Percentiles rank a stretch among this genome's conserved stretches.
Conservation (phyloP, 2,329 filamentous ascomycete species). For the Ophiostoma piceae region DNA sequence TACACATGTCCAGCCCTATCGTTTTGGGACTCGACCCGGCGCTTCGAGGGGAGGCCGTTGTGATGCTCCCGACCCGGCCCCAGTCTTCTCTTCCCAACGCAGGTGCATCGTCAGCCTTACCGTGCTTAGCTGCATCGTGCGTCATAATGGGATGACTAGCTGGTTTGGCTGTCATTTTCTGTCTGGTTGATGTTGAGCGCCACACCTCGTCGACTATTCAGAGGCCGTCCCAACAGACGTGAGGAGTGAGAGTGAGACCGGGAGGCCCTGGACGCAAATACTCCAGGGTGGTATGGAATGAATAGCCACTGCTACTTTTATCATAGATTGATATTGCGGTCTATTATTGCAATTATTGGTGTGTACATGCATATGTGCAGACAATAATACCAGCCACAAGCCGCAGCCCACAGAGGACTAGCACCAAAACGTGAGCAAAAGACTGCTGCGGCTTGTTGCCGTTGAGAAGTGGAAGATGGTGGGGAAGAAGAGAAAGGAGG, state of each 20-base stretch:
- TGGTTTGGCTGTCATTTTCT: background rate
- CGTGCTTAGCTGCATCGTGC: constrained; percentile 7
- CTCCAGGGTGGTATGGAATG: background rate
- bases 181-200: background rate
- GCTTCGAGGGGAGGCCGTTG: constrained; percentile 21
- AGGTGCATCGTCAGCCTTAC: background rate
- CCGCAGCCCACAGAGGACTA: constrained; percentile 19
- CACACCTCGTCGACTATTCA: background rate
- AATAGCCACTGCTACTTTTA: background rate
- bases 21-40: constrained; percentile 13
- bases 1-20: constrained; percentile 5
- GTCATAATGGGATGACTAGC: background rate
- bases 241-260: background rate
- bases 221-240: background rate
- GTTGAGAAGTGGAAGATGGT: background rate
- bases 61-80: background rate
- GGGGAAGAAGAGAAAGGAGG: constrained; percentile 9
- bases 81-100: background rate
- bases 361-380: background rate
- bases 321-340: too few relatives aligned
- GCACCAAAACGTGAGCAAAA: constrained; percentile 18
- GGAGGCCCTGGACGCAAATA: background rate
- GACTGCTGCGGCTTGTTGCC: background rate
- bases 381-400: constrained; percentile 16
- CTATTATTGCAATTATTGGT: background rate